Conservation (phyloP, 2,329 filamentous ascomycete genomes). For the Aspergillus sp. region DNA sequence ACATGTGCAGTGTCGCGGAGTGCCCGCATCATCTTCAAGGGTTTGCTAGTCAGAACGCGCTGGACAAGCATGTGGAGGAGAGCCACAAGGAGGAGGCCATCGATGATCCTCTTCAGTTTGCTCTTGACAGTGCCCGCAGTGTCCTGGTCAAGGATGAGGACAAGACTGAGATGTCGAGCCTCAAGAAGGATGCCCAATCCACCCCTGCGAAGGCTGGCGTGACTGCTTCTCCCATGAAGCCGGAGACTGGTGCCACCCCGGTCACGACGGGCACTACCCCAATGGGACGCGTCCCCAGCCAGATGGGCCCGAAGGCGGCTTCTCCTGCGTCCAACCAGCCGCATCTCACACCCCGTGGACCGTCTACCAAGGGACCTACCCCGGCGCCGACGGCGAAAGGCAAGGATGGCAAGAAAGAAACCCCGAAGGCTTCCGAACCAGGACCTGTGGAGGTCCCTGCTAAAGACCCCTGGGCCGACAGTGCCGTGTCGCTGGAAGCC, state of each 20-base stretch:
- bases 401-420: constrained; percentile 28
- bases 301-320: constrained; percentile 30
- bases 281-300: constrained; percentile 34
- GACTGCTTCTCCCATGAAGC: constrained; percentile 26
- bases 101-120: constrained; percentile 57
- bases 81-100: constrained; percentile 52
- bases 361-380: constrained; percentile 22
- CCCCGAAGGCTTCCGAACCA: constrained; percentile 21
- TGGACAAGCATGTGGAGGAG: constrained; percentile 56
- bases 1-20: constrained; percentile 52
- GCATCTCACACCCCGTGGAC: constrained; percentile 27
- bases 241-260: constrained; percentile 29
- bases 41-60: constrained; percentile 53
- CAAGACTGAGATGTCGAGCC: constrained; percentile 18
- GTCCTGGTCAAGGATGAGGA: constrained; percentile 51
- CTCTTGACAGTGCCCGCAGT: constrained; percentile 52
- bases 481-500: constrained; percentile 35
- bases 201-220: constrained; percentile 17
- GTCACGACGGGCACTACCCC: constrained; percentile 27
- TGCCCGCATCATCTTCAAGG: constrained; percentile 56
- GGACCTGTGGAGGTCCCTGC: constrained; percentile 10
- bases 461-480: constrained; percentile 39
- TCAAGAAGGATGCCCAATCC: constrained; percentile 17
- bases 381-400: constrained; percentile 19
- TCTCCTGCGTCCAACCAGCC: constrained; percentile 36